Conservation (phyloP, 129 eudicot species). For the Logfia minima region DNA sequence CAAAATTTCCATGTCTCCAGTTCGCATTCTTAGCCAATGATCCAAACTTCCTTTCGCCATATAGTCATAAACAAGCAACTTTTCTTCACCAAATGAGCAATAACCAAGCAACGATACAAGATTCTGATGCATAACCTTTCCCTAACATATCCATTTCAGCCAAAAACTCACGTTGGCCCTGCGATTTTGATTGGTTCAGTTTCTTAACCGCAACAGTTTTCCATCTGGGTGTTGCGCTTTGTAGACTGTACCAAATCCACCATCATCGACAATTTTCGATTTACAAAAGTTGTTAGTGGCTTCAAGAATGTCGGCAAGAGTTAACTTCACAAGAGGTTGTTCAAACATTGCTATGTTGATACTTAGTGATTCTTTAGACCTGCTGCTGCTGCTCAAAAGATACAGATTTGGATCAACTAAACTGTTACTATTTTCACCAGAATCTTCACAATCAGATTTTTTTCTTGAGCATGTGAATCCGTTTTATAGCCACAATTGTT, state of each 20-base stretch:
- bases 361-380: constrained; percentile 78
- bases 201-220: constrained; percentile 71
- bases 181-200: constrained; percentile 67
- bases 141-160: constrained; percentile 93
- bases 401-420: constrained; percentile 53
- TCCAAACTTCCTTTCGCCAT: constrained; percentile 86
- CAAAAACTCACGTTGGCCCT: constrained; percentile 72
- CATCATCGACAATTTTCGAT: constrained; percentile 69
- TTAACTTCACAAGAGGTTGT: constrained; percentile 63
- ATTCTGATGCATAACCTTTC: constrained; percentile 72
- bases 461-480: constrained; percentile 35
- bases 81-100: constrained; percentile 76
- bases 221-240: constrained; percentile 67
- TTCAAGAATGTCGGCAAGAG: constrained; percentile 63
- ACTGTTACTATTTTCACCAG: constrained; percentile 32
- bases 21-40: constrained; percentile 62
- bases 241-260: constrained; percentile 87
- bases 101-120: constrained; percentile 75
- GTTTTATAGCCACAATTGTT: constrained; percentile 38
- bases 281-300: constrained; percentile 78
- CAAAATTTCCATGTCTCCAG: constrained; percentile 46
- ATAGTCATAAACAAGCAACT: constrained; percentile 72
- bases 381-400: constrained; percentile 77
- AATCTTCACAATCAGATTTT: constrained; percentile 41
- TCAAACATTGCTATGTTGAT: constrained; percentile 83